Base-by-base conservation (phyloP, 805 yeast species). In the Candida maris region DNA sequence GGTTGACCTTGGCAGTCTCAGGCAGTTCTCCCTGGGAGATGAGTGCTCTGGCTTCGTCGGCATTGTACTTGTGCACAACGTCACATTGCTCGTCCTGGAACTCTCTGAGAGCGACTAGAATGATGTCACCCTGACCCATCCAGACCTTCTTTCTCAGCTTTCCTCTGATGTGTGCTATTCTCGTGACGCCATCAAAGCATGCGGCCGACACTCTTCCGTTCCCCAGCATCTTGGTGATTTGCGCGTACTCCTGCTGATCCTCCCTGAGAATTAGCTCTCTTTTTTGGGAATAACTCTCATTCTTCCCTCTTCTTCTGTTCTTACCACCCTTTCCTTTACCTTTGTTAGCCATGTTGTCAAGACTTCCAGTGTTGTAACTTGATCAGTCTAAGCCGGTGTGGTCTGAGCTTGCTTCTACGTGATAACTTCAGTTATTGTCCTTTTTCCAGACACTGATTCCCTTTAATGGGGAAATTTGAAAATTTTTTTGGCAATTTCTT, bases 41-140 rank as follows among this genome's bases (percentile, higher is more conserved):
- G 68, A 93, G 75, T 34, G 95, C 81, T 73, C 98, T 85, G 44
- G 98, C 98, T 69, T 93, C 99, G 59, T 93, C 99, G 34, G 96
- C 82, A 65, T 85, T 87, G 68, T 83, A 93, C 68, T 93, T 93
- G 66, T 91, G 94, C 40, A 93, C 91, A 51, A 93, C 97, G 64
- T 93, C 99, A 73, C 97, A 93, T 65, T 85, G 95, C 45, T 86
- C 96, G 58, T 91, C 97, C 69, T 93, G 97, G 79, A 93, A 93
- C 59, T 93, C 99, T 75, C 99, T 88, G 55, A 93, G 77, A 6
- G 96, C 89, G 32, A 91, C 93, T 59, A 93, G 72, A 52, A 93
- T 87, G 54, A 93, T 93, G 63, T 93, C 99, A 71, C 98, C 98
- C 65, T 88, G 97, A 32, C 85, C 85, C 87, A 93, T 89, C 99